Conservation (phyloP, 331 rosid species). For the Prunus yedoensis region DNA sequence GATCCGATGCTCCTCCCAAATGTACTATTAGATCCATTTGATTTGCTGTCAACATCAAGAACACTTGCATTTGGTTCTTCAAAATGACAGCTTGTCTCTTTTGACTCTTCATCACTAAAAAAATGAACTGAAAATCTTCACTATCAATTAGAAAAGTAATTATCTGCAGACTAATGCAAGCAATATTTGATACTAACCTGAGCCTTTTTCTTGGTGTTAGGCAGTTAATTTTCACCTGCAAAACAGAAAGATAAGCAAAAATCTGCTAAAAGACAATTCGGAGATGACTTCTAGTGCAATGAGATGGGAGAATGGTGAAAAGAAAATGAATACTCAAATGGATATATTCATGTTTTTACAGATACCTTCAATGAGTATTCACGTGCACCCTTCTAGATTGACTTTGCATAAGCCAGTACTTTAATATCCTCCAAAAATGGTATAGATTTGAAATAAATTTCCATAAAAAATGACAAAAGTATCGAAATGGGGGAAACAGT, state of each 20-base stretch:
- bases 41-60: conserved; percentile 33
- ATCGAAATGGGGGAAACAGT: neutral
- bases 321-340: neutral
- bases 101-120: conserved; percentile 38
- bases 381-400: neutral
- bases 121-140: conserved; percentile 16
- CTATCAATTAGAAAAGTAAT: conserved; percentile 1
- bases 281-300: neutral
- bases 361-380: neutral
- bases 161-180: neutral
- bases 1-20: conserved; percentile 33
- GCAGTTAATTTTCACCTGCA: conserved; percentile 56
- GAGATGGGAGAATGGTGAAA: neutral
- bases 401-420: neutral
- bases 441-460: neutral
- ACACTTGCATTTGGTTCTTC: conserved; percentile 25
- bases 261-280: conserved; percentile 2
- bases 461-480: neutral
- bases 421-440: neutral
- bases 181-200: conserved; percentile 29
- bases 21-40: conserved; percentile 39
- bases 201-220: conserved; percentile 34
- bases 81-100: conserved; percentile 17
- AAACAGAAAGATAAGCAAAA: conserved; percentile 18
- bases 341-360: neutral